Conservation (phyloP, 2,329 filamentous ascomycete species). For the Colletotrichum gloeosporioides region DNA sequence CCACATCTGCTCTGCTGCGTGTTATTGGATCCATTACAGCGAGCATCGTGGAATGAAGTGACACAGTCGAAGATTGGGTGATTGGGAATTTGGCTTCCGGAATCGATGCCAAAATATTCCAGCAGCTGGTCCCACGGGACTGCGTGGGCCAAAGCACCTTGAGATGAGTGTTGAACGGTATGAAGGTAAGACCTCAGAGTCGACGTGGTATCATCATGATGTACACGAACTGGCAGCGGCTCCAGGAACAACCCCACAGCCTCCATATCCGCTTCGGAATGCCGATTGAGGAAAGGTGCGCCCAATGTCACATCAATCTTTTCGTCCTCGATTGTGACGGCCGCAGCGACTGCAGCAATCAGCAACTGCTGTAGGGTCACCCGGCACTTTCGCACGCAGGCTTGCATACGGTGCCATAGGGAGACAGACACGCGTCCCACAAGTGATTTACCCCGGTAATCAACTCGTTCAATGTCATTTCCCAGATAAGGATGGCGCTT, state of each 20-base stretch:
- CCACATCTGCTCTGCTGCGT: not conserved
- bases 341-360: not conserved
- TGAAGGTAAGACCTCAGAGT: not conserved
- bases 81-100: not conserved
- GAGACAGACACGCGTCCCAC: not conserved
- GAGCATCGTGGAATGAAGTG: conserved; percentile 27
- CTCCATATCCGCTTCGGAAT: not conserved
- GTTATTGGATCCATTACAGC: not conserved
- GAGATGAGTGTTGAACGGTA: conserved; percentile 25
- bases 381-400: not conserved
- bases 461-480: not conserved
- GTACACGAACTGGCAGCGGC: not conserved
- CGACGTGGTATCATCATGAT: not conserved
- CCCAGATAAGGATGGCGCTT: not conserved
- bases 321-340: not conserved
- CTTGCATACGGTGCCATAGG: not conserved
- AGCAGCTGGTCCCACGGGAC: conserved; percentile 34
- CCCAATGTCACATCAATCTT: not conserved
- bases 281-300: not conserved
- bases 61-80: conserved; percentile 28
- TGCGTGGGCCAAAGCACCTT: conserved; percentile 30
- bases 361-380: not conserved
- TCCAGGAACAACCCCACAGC: not conserved
- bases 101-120: conserved; percentile 19
- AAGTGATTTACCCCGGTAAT: not conserved